Percentiles rank a stretch among this genome's conserved stretches.
Evolutionary conservation across 805 yeast genomes (phyloP).

Genomic region (Candida taoyuanica): DNA sequence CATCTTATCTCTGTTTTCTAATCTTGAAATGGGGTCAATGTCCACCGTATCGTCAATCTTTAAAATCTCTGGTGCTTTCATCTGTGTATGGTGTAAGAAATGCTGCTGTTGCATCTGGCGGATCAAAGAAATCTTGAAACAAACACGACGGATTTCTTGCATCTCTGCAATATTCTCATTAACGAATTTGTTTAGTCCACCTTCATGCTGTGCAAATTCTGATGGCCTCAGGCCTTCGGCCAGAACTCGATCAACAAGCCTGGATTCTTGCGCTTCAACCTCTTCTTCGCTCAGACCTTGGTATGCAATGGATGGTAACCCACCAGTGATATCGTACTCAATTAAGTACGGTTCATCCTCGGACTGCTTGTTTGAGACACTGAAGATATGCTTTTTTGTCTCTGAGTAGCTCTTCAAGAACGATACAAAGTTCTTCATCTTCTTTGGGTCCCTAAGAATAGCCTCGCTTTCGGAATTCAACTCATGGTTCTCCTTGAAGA

Average conservation of each 20-base stretch:
- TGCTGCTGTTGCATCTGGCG: slow-evolving; percentile 87
- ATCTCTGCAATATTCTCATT: slow-evolving; percentile 67
- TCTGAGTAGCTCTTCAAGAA: slow-evolving; percentile 29
- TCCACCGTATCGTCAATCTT: slow-evolving; percentile 58
- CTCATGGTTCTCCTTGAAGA: slow-evolving; percentile 54
- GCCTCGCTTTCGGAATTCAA: slow-evolving; percentile 70
- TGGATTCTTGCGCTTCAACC: slow-evolving; percentile 41
- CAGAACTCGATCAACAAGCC: slow-evolving; percentile 36
- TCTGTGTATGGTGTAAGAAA: slow-evolving; percentile 67
- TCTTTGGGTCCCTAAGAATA: slow-evolving; percentile 54
- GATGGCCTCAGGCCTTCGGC: slow-evolving; percentile 35
- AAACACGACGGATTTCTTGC: slow-evolving; percentile 83
- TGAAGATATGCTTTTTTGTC: slow-evolving; percentile 30
- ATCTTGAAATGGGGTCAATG: slow-evolving; percentile 76
- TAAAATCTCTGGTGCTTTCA: slow-evolving; percentile 64
- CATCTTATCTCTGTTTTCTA: slow-evolving; percentile 62
- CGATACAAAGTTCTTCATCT: slow-evolving; percentile 54
- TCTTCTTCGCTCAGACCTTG: slow-evolving; percentile 47
- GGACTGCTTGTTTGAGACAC: slow-evolving; percentile 29
- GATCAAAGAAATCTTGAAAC: slow-evolving; percentile 83
- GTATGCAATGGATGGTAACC: slow-evolving; percentile 62
- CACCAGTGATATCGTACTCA: slow-evolving; percentile 83
- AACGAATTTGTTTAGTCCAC: slow-evolving; percentile 59
- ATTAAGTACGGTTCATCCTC: slow-evolving; percentile 45
- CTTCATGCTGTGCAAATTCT: slow-evolving; percentile 36